phyloP scores from a whole-genome alignment of 1,284 basidiomycete species.

The Xerocomus subilludens region DNA sequence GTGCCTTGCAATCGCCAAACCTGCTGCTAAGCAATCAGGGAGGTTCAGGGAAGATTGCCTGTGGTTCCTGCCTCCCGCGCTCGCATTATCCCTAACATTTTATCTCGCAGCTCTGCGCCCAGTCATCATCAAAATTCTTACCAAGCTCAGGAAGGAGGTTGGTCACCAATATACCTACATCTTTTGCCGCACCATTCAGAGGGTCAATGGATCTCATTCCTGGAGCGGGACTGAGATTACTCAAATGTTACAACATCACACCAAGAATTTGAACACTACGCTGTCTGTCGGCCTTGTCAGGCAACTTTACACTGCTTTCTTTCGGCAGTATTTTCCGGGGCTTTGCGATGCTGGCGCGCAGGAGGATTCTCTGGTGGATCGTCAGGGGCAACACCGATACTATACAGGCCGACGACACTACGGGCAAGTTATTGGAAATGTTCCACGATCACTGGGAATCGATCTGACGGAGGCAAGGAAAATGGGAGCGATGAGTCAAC shows the following conservation, averaged over 20 bases:
- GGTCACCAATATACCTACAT: background rate
- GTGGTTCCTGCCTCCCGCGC: conserved; percentile 18
- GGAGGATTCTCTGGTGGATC: conserved; percentile 23
- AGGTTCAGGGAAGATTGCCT: conserved; percentile 9
- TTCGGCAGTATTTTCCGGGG: conserved; percentile 27
- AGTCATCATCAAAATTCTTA: background rate
- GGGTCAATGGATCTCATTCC: background rate
- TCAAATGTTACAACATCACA: conserved; percentile 1
- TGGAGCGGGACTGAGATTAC: conserved; percentile 10
- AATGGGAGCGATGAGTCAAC: conserved; percentile 21
- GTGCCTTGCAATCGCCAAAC: conserved; percentile 17
- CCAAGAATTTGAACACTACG: background rate
- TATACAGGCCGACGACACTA: conserved; percentile 19
- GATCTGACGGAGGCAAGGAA: conserved; percentile 22
- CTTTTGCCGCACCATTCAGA: conserved; percentile 7
- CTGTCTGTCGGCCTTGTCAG: conserved; percentile 7
- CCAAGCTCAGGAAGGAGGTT: conserved; percentile 8
- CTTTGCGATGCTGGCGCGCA: conserved; percentile 2
- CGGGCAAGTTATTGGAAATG: background rate
- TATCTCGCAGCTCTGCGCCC: conserved; percentile 12
- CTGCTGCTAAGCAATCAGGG: conserved; percentile 10
- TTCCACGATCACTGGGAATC: conserved; percentile 18
- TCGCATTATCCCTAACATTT: background rate
- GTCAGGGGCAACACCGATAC: conserved; percentile 17
- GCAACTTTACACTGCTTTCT: conserved; percentile 28